Conservation (phyloP, 2,329 filamentous ascomycete species). For the Aspergillus sp. region DNA sequence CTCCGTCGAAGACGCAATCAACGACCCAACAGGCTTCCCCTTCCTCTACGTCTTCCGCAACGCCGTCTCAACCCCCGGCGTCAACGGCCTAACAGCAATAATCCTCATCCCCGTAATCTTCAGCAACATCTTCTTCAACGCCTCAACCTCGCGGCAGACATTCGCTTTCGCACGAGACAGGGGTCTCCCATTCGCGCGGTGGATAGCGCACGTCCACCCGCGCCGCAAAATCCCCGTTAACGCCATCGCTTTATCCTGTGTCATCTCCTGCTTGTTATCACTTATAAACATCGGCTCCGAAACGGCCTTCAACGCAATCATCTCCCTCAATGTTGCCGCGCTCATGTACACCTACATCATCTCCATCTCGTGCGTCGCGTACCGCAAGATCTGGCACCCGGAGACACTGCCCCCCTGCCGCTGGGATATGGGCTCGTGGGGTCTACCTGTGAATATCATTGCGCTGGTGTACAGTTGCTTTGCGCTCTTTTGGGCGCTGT, state of each 20-base stretch:
- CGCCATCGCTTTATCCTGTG: slow-evolving; percentile 34
- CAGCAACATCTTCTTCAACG: slow-evolving; percentile 41
- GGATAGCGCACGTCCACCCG: slow-evolving; percentile 39
- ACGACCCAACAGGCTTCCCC: slow-evolving; percentile 45
- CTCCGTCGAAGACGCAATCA: slow-evolving; percentile 35
- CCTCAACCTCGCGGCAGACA: slow-evolving; percentile 41
- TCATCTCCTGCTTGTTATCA: slow-evolving; percentile 39
- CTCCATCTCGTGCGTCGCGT: slow-evolving; percentile 48
- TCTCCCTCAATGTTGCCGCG: slow-evolving; percentile 49
- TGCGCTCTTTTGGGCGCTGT: slow-evolving; percentile 50
- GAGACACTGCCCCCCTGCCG: slow-evolving; percentile 41
- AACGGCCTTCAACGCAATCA: slow-evolving; percentile 54
- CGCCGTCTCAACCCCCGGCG: slow-evolving; percentile 23
- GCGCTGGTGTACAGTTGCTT: slow-evolving; percentile 46
- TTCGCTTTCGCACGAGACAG: slow-evolving; percentile 47
- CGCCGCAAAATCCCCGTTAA: slow-evolving; percentile 44
- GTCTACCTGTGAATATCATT: slow-evolving; percentile 46
- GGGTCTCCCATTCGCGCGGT: slow-evolving; percentile 43
- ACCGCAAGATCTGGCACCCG: slow-evolving; percentile 40
- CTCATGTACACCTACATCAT: slow-evolving; percentile 53
- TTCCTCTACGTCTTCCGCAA: slow-evolving; percentile 49
- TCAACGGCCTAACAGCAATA: slow-evolving; percentile 39
- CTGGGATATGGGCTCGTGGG: slow-evolving; percentile 46
- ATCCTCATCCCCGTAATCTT: slow-evolving; percentile 42
- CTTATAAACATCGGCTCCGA: slow-evolving; percentile 54